A percentile compares a stretch with the other conserved stretches of the same genome.
Conservation (phyloP, 2,329 filamentous ascomycete genomes). For the Alternaria brassicae region DNA sequence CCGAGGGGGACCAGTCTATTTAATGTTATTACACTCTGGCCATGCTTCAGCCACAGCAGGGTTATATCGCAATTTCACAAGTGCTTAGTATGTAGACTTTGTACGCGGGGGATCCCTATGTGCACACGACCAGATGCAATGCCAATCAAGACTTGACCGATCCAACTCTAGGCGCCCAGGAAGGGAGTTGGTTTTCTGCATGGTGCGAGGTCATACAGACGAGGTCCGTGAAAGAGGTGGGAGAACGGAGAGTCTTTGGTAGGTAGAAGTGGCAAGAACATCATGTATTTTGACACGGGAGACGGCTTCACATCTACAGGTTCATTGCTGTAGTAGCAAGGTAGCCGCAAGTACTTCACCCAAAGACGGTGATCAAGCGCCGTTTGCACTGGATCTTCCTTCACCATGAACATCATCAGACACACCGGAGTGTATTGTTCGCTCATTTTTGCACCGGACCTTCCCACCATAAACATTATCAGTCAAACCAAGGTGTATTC, state of each 20-base stretch:
- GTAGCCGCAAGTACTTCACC: background rate
- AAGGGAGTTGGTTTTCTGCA: background rate
- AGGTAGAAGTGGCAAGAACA: background rate
- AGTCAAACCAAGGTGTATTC: background rate
- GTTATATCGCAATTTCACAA: background rate
- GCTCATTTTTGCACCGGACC: background rate
- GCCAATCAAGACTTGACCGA: background rate
- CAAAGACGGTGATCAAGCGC: background rate
- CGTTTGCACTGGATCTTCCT: background rate
- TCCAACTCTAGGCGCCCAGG: background rate
- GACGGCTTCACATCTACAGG: background rate
- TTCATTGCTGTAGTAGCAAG: too few species aligned
- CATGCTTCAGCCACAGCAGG: constrained; percentile 19
- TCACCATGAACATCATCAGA: background rate
- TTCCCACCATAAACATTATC: background rate
- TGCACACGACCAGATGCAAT: background rate
- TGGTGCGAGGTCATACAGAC: background rate
- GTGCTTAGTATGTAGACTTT: background rate
- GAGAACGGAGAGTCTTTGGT: too few species aligned
- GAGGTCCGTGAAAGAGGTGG: background rate
- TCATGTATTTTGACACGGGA: background rate
- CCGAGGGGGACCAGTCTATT: background rate
- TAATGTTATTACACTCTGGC: background rate
- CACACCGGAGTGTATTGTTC: background rate
- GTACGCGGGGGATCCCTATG: background rate